Evolutionary conservation across 257 asterid species (phyloP).

Genomic region (Nicotiana knightiana): DNA sequence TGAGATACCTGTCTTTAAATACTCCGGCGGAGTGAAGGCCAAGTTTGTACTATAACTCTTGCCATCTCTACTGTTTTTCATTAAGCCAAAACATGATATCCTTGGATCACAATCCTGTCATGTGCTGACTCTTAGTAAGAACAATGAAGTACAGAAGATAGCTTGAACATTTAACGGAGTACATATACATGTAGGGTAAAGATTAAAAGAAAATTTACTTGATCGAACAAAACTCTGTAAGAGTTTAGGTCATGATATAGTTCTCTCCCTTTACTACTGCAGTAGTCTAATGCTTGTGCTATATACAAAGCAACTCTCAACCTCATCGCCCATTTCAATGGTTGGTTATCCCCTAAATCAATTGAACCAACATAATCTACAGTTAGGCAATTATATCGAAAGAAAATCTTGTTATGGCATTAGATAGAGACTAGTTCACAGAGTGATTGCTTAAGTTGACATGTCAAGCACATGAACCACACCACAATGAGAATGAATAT

Average conservation of each 20-base stretch:
- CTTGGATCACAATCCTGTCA: constrained; percentile 40
- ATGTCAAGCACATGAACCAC: background rate
- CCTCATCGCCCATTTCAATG: constrained; percentile 48
- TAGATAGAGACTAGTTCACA: background rate
- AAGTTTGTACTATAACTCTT: constrained; percentile 45
- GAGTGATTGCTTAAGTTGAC: background rate
- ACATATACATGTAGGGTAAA: background rate
- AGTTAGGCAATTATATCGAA: background rate
- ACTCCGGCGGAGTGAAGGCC: constrained; percentile 49
- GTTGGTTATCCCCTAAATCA: constrained; percentile 37
- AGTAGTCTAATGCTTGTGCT: constrained; percentile 50
- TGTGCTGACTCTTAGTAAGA: background rate
- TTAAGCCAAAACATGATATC: constrained; percentile 48
- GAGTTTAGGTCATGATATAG: constrained; percentile 48
- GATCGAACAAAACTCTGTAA: constrained; percentile 45
- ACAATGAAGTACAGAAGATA: background rate
- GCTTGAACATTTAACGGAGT: background rate
- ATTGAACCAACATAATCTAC: background rate
- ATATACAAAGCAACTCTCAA: constrained; percentile 41
- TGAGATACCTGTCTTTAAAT: constrained; percentile 33
- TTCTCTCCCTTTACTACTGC: constrained; percentile 44
- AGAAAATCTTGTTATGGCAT: background rate
- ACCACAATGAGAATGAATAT: background rate
- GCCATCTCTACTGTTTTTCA: constrained; percentile 50
- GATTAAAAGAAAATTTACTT: constrained; percentile 15